Percentiles rank a stretch among this genome's conserved stretches.
These are phyloP conservation scores for Mucor piriformis DNA, from an alignment of 371 early-diverging fungal species.

Conservation along the genomic window DNA sequence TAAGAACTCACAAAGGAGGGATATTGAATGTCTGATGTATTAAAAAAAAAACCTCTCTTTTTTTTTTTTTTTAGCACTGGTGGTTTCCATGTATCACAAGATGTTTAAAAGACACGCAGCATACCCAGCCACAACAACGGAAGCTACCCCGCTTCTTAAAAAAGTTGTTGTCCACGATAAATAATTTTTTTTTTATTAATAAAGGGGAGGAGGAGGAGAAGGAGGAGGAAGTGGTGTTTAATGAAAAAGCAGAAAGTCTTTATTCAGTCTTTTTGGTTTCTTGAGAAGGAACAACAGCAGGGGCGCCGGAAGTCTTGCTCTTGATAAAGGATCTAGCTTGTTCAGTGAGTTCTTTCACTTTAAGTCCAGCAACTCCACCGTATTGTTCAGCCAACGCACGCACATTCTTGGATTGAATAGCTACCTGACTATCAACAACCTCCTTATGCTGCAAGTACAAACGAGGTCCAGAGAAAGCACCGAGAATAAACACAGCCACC, in stretches of 20 bases:
- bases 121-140: too few relatives aligned
- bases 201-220: neutral
- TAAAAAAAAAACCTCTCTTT: neutral
- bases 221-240: neutral
- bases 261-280: slow-evolving; percentile 16
- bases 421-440: slow-evolving; percentile 54
- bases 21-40: neutral
- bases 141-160: neutral
- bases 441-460: slow-evolving; percentile 58
- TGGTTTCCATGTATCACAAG: neutral
- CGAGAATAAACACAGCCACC: slow-evolving; percentile 47
- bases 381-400: slow-evolving; percentile 34
- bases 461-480: slow-evolving; percentile 54
- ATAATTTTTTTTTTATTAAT: neutral
- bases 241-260: neutral
- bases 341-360: slow-evolving; percentile 27
- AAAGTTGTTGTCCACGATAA: neutral
- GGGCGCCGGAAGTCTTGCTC: slow-evolving; percentile 5
- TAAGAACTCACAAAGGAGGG: neutral
- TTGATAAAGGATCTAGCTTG: slow-evolving; percentile 16
- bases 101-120: neutral
- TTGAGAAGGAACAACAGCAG: neutral
- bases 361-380: slow-evolving; percentile 33
- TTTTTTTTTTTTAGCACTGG: neutral
- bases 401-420: slow-evolving; percentile 39